A percentile compares a stretch with the other conserved stretches of the same genome.
These are phyloP conservation scores for Beauveria scarabaeidicola DNA, from an alignment of 2,329 filamentous ascomycete species.

Conservation along the genomic window DNA sequence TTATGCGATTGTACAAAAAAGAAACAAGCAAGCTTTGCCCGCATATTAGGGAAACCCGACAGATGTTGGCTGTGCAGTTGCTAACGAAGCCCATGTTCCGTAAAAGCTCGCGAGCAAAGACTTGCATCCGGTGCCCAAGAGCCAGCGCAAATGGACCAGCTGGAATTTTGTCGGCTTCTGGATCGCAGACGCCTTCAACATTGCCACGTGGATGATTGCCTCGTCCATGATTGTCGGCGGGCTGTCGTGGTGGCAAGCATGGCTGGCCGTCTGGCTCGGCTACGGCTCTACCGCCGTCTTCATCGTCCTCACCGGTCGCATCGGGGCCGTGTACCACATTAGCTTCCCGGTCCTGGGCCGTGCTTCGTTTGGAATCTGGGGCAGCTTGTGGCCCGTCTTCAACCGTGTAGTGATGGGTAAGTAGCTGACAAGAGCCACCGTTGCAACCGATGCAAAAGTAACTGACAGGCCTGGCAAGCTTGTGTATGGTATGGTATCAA, in stretches of 20 bases:
- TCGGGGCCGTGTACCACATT: slow-evolving; percentile 81
- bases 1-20: background rate
- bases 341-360: slow-evolving; percentile 76
- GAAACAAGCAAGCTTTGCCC: background rate
- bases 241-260: slow-evolving; percentile 86
- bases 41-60: background rate
- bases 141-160: slow-evolving; percentile 71
- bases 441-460: background rate
- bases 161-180: slow-evolving; percentile 88
- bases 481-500: slow-evolving; percentile 87
- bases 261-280: slow-evolving; percentile 78
- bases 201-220: slow-evolving; percentile 92
- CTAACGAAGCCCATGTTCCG: background rate
- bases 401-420: slow-evolving; percentile 73
- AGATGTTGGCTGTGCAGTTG: background rate
- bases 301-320: slow-evolving; percentile 69
- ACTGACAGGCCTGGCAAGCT: slow-evolving; percentile 31
- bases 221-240: slow-evolving; percentile 71
- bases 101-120: slow-evolving; percentile 68
- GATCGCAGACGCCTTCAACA: slow-evolving; percentile 79
- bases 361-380: slow-evolving; percentile 82
- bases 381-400: slow-evolving; percentile 78
- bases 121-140: slow-evolving; percentile 70
- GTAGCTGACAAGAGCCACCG: slow-evolving; percentile 12
- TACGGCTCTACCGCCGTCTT: slow-evolving; percentile 71